Evolutionary conservation across 768 basidiomycete species (phyloP), one percentile per base, ranked within the genome.

Genomic region (Heimioporus sp.): DNA sequence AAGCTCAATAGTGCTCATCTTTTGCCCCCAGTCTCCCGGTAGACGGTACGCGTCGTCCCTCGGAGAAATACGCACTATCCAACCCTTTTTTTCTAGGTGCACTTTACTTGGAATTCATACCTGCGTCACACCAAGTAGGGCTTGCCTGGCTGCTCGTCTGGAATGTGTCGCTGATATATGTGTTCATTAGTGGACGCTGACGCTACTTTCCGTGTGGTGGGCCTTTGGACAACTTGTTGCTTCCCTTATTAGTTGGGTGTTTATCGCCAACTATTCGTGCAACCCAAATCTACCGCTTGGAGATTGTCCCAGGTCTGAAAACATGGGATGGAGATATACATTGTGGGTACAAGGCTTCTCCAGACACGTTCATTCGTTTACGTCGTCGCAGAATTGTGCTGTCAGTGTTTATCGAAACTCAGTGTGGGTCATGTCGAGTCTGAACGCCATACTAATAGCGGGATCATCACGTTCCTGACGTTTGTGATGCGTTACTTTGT

Each of bases 281-380:
- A 57, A 65, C 28, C 52, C 70, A 16, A 56, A 56, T 38, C 53
- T 56, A 53, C 50, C 51, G 5, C 60, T 57, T 31, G 69, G 74
- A 36, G 65, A 78, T 56, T 85, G 83, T 56, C 60, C 70, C 3
- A 74, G 73, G 52, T 69, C 66, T 0, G 66, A 74, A 54, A 85
- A 84, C 55, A 80, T 79, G 75, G 83, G 83, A 11, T 85, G 82
- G 82, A 70, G 82, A 64, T 83, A 82, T 61, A 73, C 75, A 19
- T 65, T 78, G 73, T 80, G 64, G 2, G 62, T 57, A 11, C 17
- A 30, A 53, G 10, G 4, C 0, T 34, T 31, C 21, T 16, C 17
- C 32, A 2, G 21, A 10, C 4, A 16, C 37, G 35, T 36, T 42
- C 48, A 17, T 36, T 34, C 4, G 31, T 16, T 57, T 31, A 59